Conservation (phyloP, 202 grass and related monocot species). For the Dendrocalamus latiflorus region DNA sequence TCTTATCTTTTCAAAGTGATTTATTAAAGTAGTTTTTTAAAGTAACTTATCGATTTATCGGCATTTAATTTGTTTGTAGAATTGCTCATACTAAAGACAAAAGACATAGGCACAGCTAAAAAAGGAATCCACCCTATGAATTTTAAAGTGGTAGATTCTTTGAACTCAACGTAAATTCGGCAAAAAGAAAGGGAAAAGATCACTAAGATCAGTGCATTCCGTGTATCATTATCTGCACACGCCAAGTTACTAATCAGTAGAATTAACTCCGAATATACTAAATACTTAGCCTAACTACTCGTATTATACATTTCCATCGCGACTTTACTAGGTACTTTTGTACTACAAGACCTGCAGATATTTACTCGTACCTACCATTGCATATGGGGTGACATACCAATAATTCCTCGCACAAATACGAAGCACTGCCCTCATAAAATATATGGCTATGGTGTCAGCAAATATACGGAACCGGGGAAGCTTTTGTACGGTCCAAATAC, state of each 20-base stretch:
- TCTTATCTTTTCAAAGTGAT: too few relatives aligned
- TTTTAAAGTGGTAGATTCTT: neutral
- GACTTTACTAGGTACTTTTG: neutral
- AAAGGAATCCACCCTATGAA: too few relatives aligned
- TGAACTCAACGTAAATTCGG: neutral
- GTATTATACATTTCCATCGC: neutral
- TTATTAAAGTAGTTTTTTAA: too few relatives aligned
- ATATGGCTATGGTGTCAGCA: neutral
- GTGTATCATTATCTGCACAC: neutral
- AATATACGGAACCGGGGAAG: neutral
- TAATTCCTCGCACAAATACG: neutral
- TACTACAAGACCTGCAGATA: neutral
- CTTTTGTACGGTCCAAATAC: neutral
- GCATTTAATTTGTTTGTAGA: too few relatives aligned
- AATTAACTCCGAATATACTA: too few relatives aligned
- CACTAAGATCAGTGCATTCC: neutral
- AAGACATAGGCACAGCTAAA: too few relatives aligned
- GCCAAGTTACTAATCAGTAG: too few relatives aligned
- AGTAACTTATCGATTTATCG: too few relatives aligned
- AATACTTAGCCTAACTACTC: neutral
- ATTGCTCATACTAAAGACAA: too few relatives aligned
- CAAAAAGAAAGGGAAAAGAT: neutral
- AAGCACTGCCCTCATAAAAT: neutral
- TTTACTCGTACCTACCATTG: neutral
- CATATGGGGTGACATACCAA: neutral